A percentile compares a stretch with the other conserved stretches of the same genome.
phyloP scores from a whole-genome alignment of 345 rosid species.

The Bretschneidera sinensis region DNA sequence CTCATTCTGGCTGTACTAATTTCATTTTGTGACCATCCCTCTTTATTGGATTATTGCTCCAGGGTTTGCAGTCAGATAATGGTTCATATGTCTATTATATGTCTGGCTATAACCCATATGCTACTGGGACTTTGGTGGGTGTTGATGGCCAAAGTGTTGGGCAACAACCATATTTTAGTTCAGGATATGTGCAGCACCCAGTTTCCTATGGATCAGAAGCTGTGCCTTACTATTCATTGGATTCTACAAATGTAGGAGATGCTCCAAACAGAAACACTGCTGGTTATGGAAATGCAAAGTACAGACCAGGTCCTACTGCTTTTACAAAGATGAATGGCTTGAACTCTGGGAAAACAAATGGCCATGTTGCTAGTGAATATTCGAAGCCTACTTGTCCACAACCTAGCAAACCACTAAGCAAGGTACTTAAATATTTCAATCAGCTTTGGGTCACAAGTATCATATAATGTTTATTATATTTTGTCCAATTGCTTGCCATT shows the following conservation, averaged over 20 bases:
- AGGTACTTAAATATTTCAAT: constrained; percentile 30
- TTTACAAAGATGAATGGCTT: constrained; percentile 21
- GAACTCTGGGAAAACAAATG: constrained; percentile 29
- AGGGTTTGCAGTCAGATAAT: constrained; percentile 46
- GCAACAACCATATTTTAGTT: constrained; percentile 39
- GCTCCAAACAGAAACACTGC: constrained; percentile 28
- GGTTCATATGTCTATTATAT: constrained; percentile 45
- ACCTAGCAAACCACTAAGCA: constrained; percentile 31
- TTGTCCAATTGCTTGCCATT: background rate
- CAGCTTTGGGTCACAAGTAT: background rate
- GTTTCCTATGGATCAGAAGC: constrained; percentile 47
- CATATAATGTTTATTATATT: background rate
- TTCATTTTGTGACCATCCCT: constrained; percentile 11
- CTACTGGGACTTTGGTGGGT: constrained; percentile 32
- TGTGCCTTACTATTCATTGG: constrained; percentile 44
- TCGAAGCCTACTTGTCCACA: constrained; percentile 27
- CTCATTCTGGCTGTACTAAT: constrained; percentile 3
- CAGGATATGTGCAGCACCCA: constrained; percentile 36
- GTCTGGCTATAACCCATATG: constrained; percentile 44
- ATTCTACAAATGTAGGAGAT: constrained; percentile 38
- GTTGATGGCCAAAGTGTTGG: constrained; percentile 36
- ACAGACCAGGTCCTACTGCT: constrained; percentile 26
- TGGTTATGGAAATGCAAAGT: constrained; percentile 30
- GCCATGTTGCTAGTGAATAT: constrained; percentile 25
- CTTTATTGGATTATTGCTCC: constrained; percentile 14